phyloP scores from a whole-genome alignment of 2,329 filamentous ascomycete genomes.

The Madurella mycetomatis region DNA sequence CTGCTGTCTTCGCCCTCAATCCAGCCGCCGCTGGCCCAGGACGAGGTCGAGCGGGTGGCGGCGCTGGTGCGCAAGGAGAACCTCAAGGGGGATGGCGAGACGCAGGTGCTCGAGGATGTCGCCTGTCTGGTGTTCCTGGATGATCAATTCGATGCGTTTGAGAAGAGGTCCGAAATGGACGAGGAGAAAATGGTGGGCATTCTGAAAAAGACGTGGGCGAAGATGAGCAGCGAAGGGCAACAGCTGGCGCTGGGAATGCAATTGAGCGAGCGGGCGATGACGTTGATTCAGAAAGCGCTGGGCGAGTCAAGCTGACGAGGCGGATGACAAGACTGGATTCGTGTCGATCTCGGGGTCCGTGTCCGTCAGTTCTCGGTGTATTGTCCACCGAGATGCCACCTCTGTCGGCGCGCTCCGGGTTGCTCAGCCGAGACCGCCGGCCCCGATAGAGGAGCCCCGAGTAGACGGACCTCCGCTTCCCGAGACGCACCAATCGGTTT shows the following conservation, averaged over 20 bases:
- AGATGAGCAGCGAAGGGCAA: conserved; percentile 63
- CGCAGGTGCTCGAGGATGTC: conserved; percentile 76
- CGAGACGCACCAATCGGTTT: too few species aligned
- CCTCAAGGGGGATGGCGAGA: conserved; percentile 56
- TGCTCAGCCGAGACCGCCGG: not conserved
- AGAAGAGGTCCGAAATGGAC: conserved; percentile 59
- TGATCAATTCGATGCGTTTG: conserved; percentile 79
- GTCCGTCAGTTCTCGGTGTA: conserved; percentile 5
- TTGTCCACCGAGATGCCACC: conserved; percentile 6
- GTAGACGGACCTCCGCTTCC: too few species aligned
- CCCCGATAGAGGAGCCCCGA: not conserved
- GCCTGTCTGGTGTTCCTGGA: conserved; percentile 85
- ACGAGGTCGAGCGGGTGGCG: conserved; percentile 59
- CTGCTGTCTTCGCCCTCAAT: conserved; percentile 41
- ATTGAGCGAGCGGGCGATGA: conserved; percentile 58
- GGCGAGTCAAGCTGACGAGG: not conserved
- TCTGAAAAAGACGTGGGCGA: conserved; percentile 68
- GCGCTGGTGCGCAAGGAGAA: conserved; percentile 76
- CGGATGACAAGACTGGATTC: too few species aligned
- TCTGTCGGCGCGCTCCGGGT: not conserved
- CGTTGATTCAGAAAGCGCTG: conserved; percentile 38
- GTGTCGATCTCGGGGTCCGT: too few species aligned
- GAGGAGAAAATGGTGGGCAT: conserved; percentile 74
- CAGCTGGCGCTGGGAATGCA: conserved; percentile 62
- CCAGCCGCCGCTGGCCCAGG: conserved; percentile 36